Evolutionary conservation across 352 stramenopile species (phyloP), one percentile per base, ranked within the genome.

Genomic region (Phytophthora palmivora): DNA sequence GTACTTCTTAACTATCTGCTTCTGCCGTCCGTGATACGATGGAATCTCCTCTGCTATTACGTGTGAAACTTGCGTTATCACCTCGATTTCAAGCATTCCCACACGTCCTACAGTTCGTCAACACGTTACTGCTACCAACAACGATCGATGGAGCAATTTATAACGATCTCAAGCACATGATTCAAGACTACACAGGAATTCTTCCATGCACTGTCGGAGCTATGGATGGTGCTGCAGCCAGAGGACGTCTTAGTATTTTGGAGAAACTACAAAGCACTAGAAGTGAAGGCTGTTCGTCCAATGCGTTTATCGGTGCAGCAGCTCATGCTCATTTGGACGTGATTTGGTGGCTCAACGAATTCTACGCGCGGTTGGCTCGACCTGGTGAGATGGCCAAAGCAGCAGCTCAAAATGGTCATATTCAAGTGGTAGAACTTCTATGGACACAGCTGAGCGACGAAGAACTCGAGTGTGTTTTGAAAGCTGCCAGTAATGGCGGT

Each of bases 201-300:
- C 52, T 28, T 21, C 28, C 41, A 0, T 59, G 6, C 1, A 58
- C 56, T 7, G 36, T 57, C 0, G 28, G 28, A 11, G 56, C 56
- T 4, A 64, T 64, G 46, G 56, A 51, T 28, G 45, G 56, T 10
- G 56, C 56, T 48, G 56, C 37, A 16, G 15, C 56, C 30, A 44
- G 16, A 30, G 56, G 45, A 4, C 45, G 56, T 14, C 26, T 63
- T 4, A 44, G 37, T n/a, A 57, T 63, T 28, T 7, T 63, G 6
- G 34, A 44, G 6, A 48, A 8, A 22, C 45, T 63, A 14, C 53
- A 61, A 43, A 9, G 15, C 6, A 41, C 28, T 16, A 30, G 53
- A 19, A 30, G 4, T 14, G 53, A 61, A 32, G 53, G 42, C 11
- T 61, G 53, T 9, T 61, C 53, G 4, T 22, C 33, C 9, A 10